These are phyloP conservation scores for Diophrys appendiculata DNA, from an alignment of 73 alveolate species.

Conservation along the genomic window DNA sequence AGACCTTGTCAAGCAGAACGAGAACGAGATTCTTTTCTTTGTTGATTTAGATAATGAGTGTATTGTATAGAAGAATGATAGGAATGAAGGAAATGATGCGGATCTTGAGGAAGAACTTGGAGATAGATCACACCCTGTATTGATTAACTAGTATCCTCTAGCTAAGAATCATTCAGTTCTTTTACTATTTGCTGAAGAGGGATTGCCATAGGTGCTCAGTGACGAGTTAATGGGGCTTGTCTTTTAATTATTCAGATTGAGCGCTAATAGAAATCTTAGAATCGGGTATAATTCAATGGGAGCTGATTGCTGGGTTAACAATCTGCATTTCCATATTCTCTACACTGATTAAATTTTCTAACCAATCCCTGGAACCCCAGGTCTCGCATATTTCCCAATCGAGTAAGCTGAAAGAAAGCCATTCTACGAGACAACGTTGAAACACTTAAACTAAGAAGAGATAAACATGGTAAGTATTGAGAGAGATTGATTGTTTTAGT, in stretches of 20 bases:
- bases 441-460: conserved; percentile 59
- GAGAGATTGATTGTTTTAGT: conserved; percentile 10
- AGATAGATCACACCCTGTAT: conserved; percentile 60
- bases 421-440: conserved; percentile 41
- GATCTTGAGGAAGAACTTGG: conserved; percentile 59
- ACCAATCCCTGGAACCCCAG: conserved; percentile 3
- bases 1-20: conserved; percentile 48
- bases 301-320: conserved; percentile 70
- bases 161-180: conserved; percentile 48
- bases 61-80: conserved; percentile 39
- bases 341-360: conserved; percentile 40
- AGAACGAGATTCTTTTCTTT: conserved; percentile 48
- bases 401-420: conserved; percentile 35
- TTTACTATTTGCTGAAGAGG: conserved; percentile 65
- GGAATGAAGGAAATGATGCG: conserved; percentile 43
- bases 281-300: conserved; percentile 78
- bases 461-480: conserved; percentile 47
- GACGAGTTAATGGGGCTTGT: conserved; percentile 60
- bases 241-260: conserved; percentile 51
- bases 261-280: conserved; percentile 34
- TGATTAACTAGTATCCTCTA: conserved; percentile 60
- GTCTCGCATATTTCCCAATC: conserved; percentile 58
- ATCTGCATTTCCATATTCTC: conserved; percentile 67
- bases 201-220: conserved; percentile 67
- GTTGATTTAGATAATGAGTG: conserved; percentile 71